A percentile compares a stretch with the other conserved stretches of the same genome.
phyloP scores from a whole-genome alignment of 2,329 filamentous ascomycete genomes.

The Hirsutella rhossiliensis region DNA sequence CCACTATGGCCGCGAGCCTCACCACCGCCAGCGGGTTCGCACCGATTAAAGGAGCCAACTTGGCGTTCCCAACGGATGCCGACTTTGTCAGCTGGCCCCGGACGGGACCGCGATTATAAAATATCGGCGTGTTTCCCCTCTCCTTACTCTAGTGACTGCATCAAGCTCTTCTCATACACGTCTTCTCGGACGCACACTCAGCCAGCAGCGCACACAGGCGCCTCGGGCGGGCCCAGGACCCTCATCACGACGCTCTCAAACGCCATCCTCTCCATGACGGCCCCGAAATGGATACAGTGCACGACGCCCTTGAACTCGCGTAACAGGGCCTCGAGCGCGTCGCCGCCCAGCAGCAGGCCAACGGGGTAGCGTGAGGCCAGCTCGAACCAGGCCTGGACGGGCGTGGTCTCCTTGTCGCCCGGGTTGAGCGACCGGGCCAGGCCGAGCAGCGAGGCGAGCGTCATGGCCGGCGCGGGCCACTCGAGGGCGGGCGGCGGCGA shows the following conservation, averaged over 20 bases:
- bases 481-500: slow-evolving; percentile 13
- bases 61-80: no score
- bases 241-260: slow-evolving; percentile 31
- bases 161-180: no score
- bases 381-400: slow-evolving; percentile 45
- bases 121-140: no score
- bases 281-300: slow-evolving; percentile 34
- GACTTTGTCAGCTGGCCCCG: no score
- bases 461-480: slow-evolving; percentile 28
- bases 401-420: slow-evolving; percentile 30
- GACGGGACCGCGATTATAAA: no score
- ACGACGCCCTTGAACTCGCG: slow-evolving; percentile 29
- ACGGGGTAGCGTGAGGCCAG: slow-evolving; percentile 28
- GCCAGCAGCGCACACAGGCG: no score
- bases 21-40: no score
- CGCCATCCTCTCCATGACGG: slow-evolving; percentile 29
- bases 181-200: no score
- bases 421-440: slow-evolving; percentile 33
- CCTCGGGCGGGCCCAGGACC: background rate
- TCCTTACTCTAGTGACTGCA: no score
- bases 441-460: slow-evolving; percentile 28
- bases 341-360: slow-evolving; percentile 20
- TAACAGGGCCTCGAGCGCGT: slow-evolving; percentile 24
- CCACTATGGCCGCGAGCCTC: no score
- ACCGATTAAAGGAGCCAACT: no score